These are phyloP conservation scores for Tricholoma hemisulphureum DNA, from an alignment of 768 basidiomycete species.

Conservation along the genomic window DNA sequence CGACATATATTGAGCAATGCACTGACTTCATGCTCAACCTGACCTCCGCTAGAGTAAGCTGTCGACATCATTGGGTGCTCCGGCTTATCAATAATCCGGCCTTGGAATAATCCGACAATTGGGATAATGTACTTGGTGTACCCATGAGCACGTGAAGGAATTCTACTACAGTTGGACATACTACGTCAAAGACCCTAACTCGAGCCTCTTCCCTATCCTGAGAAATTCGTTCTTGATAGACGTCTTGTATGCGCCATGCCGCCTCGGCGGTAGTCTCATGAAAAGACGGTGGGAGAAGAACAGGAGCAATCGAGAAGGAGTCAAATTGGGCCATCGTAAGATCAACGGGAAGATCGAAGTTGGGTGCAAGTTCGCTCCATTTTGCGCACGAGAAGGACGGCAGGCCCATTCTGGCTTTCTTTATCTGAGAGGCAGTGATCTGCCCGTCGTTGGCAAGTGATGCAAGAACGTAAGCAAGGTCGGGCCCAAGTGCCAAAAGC, in stretches of 20 bases:
- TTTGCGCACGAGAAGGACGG: constrained; percentile 16
- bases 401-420: constrained; percentile 10
- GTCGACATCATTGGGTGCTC: constrained; percentile 11
- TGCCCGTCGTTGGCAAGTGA: neutral
- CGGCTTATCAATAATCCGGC: constrained; percentile 18
- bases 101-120: constrained; percentile 19
- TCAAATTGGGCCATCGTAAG: neutral
- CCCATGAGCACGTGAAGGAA: neutral
- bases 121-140: constrained; percentile 18
- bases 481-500: neutral
- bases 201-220: constrained; percentile 8
- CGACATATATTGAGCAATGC: neutral
- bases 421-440: constrained; percentile 4
- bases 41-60: constrained; percentile 14
- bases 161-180: constrained; percentile 1
- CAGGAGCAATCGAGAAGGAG: neutral
- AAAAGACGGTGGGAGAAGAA: constrained; percentile 5
- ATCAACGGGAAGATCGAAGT: constrained; percentile 2
- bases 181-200: constrained; percentile 4
- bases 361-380: constrained; percentile 12
- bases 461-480: neutral
- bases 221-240: constrained; percentile 10
- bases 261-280: constrained; percentile 2
- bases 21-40: constrained; percentile 13
- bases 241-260: constrained; percentile 13